Percentiles rank a stretch among this genome's conserved stretches.
Evolutionary conservation across 2,329 filamentous ascomycete species (phyloP).

Genomic region (Cercospora canescens): DNA sequence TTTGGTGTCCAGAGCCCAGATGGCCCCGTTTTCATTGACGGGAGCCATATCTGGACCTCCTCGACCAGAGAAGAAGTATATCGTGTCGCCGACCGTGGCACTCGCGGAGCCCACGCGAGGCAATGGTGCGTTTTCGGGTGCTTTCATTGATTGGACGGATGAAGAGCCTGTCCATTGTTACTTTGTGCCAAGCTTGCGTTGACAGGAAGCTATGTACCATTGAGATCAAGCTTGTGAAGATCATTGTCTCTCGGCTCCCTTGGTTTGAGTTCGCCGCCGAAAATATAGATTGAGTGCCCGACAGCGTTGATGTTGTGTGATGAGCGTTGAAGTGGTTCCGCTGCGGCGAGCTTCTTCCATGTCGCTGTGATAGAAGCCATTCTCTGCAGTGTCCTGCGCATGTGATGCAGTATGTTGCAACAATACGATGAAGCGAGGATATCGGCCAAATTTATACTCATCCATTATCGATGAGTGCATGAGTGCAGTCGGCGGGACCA

Average conservation of each 20-base stretch:
- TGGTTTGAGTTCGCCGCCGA: conserved; percentile 71
- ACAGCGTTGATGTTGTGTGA: conserved; percentile 65
- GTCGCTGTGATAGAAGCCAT: conserved; percentile 15
- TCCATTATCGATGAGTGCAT: neutral
- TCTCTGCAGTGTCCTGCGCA: neutral
- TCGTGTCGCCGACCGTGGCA: conserved; percentile 64
- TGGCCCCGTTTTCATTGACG: conserved; percentile 69
- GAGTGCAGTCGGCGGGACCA: neutral
- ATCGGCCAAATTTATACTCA: neutral
- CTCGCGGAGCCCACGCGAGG: conserved; percentile 74
- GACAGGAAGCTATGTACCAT: neutral
- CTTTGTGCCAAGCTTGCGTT: neutral
- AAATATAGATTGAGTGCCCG: conserved; percentile 62
- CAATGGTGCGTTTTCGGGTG: conserved; percentile 50
- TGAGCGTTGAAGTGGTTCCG: conserved; percentile 62
- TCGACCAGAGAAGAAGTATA: conserved; percentile 81
- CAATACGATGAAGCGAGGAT: neutral
- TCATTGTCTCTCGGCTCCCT: conserved; percentile 70
- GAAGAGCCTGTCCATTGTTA: conserved; percentile 27
- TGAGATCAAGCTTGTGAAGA: conserved; percentile 59
- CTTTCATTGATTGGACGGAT: conserved; percentile 18
- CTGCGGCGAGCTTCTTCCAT: conserved; percentile 40
- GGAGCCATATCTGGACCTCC: conserved; percentile 68
- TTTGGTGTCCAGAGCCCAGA: conserved; percentile 74
- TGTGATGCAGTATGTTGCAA: neutral